A percentile compares a stretch with the other conserved stretches of the same genome.
phyloP scores from a whole-genome alignment of 148 eudicot genomes.

The Pouteria glomerata region DNA sequence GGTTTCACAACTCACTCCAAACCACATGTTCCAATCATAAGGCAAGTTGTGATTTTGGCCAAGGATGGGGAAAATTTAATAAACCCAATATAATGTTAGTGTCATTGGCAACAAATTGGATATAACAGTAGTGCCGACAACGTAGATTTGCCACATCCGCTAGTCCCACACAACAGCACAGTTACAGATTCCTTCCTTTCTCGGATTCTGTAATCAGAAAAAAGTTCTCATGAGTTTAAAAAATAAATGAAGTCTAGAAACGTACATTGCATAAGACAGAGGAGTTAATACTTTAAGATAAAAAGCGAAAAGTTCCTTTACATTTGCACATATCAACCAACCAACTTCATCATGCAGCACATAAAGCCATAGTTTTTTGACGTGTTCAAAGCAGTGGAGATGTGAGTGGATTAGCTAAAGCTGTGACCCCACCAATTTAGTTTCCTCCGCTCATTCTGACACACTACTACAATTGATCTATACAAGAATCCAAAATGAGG shows the following conservation, averaged over 20 bases:
- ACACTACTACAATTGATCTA: too few relatives aligned
- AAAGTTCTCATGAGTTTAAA: not conserved
- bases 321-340: not conserved
- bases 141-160: constrained; percentile 97
- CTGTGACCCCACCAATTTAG: not conserved
- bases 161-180: constrained; percentile 84
- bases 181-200: constrained; percentile 92
- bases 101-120: not conserved
- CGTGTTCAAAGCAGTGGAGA: not conserved
- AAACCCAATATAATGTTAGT: not conserved
- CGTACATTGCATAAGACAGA: not conserved
- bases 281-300: not conserved
- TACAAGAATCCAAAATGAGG: too few relatives aligned
- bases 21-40: not conserved
- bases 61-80: not conserved
- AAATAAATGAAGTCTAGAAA: not conserved
- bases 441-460: too few relatives aligned
- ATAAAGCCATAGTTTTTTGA: not conserved
- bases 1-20: not conserved
- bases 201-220: constrained; percentile 50
- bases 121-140: constrained; percentile 88
- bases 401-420: not conserved
- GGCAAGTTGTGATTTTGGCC: not conserved
- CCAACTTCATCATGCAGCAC: not conserved
- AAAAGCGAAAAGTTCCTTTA: not conserved